Conservation (phyloP, 805 yeast genomes). For the Candida jianshihensis region DNA sequence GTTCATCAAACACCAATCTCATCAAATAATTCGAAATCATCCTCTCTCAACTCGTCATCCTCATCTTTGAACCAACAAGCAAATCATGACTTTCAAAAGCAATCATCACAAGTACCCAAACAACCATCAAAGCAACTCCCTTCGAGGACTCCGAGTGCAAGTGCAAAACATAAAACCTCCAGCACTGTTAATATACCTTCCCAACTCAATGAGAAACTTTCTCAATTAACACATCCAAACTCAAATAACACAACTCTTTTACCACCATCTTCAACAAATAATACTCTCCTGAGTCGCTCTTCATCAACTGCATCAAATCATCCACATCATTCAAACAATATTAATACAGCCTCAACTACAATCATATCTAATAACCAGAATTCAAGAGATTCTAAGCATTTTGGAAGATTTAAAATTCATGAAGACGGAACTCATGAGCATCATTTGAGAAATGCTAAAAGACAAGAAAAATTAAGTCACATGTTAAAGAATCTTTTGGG, state of each 20-base stretch:
- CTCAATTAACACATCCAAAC: neutral
- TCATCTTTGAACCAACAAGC: conserved; percentile 1
- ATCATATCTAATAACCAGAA: neutral
- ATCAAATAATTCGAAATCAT: neutral
- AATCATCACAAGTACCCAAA: neutral
- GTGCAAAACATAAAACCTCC: too few species aligned
- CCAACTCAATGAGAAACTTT: too few species aligned
- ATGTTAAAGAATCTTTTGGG: conserved; percentile 76
- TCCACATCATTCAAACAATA: neutral
- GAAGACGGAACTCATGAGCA: conserved; percentile 81
- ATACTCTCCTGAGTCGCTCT: conserved; percentile 12
- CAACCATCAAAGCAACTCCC: neutral
- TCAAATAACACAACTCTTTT: neutral
- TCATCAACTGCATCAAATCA: conserved; percentile 17
- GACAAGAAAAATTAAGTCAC: conserved; percentile 69
- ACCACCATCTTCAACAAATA: neutral
- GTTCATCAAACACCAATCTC: too few species aligned
- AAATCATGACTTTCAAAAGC: neutral
- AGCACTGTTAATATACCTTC: too few species aligned
- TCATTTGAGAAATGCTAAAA: conserved; percentile 62
- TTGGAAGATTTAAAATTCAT: conserved; percentile 40
- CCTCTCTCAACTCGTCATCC: neutral
- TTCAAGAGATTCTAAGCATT: conserved; percentile 7
- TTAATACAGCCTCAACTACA: neutral
- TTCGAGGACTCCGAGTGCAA: too few species aligned